phyloP scores from a whole-genome alignment of 345 rosid genomes.

The Viola odorata region DNA sequence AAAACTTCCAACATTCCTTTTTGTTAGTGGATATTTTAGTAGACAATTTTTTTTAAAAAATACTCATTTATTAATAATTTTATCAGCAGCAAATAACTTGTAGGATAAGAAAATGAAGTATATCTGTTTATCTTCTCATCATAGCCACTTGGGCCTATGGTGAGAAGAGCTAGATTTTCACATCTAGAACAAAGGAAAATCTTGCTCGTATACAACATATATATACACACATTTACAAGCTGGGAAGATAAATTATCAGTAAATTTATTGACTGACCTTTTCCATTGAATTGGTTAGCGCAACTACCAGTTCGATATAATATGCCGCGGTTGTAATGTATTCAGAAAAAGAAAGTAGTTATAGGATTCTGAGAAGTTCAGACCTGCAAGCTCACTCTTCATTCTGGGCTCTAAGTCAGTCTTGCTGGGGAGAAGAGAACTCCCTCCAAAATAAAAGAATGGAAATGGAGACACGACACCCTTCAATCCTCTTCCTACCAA shows the following conservation, averaged over 20 bases:
- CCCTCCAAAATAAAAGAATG: neutral
- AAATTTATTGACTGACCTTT: slow-evolving; percentile 11
- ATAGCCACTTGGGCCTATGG: too few species aligned
- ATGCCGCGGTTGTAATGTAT: slow-evolving; percentile 2
- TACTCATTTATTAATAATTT: too few species aligned
- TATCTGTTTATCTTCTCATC: too few species aligned
- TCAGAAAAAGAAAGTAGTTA: neutral
- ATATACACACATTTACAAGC: slow-evolving; percentile 33
- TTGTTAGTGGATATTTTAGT: too few species aligned
- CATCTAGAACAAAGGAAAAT: slow-evolving; percentile 5
- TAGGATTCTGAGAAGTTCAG: slow-evolving; percentile 6
- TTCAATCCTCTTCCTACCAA: slow-evolving; percentile 46
- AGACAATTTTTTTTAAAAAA: too few species aligned
- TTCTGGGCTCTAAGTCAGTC: slow-evolving; percentile 3
- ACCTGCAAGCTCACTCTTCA: slow-evolving; percentile 16
- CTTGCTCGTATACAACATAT: slow-evolving; percentile 22
- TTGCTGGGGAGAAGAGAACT: slow-evolving; percentile 1
- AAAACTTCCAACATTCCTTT: too few species aligned
- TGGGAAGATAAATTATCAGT: slow-evolving; percentile 4
- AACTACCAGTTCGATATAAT: slow-evolving; percentile 8
- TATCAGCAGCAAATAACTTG: too few species aligned
- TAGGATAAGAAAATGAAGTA: too few species aligned
- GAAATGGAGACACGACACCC: neutral
- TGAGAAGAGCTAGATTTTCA: slow-evolving; percentile 11
- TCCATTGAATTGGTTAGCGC: slow-evolving; percentile 28